Evolutionary conservation across 2,329 filamentous ascomycete genomes (phyloP), one percentile per base, ranked within the genome.

Genomic region (Ophiosphaerella korrae): DNA sequence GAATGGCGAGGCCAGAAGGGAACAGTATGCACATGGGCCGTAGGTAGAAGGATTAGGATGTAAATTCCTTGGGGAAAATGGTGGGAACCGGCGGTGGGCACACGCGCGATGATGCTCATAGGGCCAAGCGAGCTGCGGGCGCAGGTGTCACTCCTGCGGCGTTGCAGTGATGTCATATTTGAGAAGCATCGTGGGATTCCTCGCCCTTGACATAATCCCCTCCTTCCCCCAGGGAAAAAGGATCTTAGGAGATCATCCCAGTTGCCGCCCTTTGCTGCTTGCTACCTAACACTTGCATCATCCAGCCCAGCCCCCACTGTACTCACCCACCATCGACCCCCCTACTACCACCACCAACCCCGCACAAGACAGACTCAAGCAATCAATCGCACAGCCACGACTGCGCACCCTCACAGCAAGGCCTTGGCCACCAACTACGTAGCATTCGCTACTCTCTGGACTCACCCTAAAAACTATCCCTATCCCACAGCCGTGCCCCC

Each of bases 401-500:
- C 26, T 7, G 26, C 26, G 7, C 5, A 7, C 26, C 9, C 26
- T 29, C 9, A 29, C 26, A 29, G 26, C 26, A 11, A 29, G 5
- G 5, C 26, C 26, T 11, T 7, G 7, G 9, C 7, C 9, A 29
- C 9, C 26, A 11, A 29, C 29, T 14, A 13, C 14, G 23, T 45
- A 29, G 7, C 6, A 29, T 29, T 29, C 26, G 26, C 26, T 11
- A 29, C 26, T 29, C 26, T 29, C 11, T 39, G 42, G 50, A 52
- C 35, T 45, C 55, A 33, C 55, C 47, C 55, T 58, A 50, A 45
- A 58, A 61, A 52, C 66, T 63, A 67, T 60, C 48, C 57, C 42
- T 55, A 58, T 55, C 57, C 56, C 61, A 62, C 49, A 52, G 41
- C 42, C 52, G 51, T 63, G 50, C 54, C 52, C 47, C 37, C 42